Conservation (phyloP, 2,329 filamentous ascomycete genomes). For the Akanthomyces muscarius region DNA sequence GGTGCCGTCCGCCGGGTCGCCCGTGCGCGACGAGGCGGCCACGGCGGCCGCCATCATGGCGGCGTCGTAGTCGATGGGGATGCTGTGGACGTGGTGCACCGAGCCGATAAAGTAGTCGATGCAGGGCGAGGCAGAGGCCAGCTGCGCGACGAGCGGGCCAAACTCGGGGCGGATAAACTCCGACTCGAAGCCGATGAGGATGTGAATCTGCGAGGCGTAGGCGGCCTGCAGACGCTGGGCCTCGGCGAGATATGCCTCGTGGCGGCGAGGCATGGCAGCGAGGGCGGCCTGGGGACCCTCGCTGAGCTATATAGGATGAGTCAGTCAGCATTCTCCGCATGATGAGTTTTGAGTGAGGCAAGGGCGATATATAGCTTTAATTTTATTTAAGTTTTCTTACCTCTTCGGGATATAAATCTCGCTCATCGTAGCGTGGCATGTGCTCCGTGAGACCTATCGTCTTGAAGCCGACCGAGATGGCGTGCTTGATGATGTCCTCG, state of each 20-base stretch:
- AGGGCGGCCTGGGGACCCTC: constrained; percentile 44
- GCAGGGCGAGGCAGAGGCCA: constrained; percentile 49
- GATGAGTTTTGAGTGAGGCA: no score
- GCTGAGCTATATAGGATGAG: constrained; percentile 38
- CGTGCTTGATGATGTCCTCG: constrained; percentile 76
- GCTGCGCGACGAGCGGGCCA: constrained; percentile 54
- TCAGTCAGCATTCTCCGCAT: neutral
- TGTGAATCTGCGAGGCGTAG: constrained; percentile 67
- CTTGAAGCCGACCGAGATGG: constrained; percentile 73
- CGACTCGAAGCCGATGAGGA: constrained; percentile 87
- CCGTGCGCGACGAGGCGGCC: constrained; percentile 24
- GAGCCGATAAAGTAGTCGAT: constrained; percentile 93
- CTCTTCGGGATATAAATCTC: constrained; percentile 92
- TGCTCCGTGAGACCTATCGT: constrained; percentile 90
- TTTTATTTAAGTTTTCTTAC: constrained; percentile 33
- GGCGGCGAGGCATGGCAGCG: constrained; percentile 48
- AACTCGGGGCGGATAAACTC: constrained; percentile 81
- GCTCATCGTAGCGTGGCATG: constrained; percentile 72
- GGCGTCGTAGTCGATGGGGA: constrained; percentile 85
- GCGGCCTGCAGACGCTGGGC: constrained; percentile 66
- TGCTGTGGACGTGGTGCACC: constrained; percentile 79
- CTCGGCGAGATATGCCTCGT: constrained; percentile 70
- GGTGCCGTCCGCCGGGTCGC: constrained; percentile 31
- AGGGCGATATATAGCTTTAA: no score
- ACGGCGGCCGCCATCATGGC: constrained; percentile 55